Conservation (phyloP, 768 basidiomycete species). For the Cytidiella melzeri region DNA sequence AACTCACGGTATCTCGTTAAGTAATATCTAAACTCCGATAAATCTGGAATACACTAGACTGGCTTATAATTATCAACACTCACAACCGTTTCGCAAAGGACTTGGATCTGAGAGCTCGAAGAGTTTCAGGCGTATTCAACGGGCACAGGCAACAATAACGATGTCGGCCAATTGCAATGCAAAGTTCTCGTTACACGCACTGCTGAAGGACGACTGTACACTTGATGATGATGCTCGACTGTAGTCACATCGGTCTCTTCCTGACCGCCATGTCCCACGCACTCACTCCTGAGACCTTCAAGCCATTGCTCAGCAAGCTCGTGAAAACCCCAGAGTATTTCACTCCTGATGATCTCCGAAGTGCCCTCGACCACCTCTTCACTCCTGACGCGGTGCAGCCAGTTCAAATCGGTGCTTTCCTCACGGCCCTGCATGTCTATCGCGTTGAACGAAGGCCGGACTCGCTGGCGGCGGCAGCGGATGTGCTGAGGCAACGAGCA, state of each 20-base stretch:
- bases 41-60: no score
- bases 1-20: no score
- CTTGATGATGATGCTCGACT: not conserved
- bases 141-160: no score
- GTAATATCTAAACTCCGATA: no score
- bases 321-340: slow-evolving; percentile 80
- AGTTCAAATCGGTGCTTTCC: slow-evolving; percentile 82
- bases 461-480: slow-evolving; percentile 73
- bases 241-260: not conserved
- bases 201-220: no score
- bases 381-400: slow-evolving; percentile 57
- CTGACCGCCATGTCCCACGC: slow-evolving; percentile 19
- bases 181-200: no score
- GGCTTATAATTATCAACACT: no score
- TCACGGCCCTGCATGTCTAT: slow-evolving; percentile 79
- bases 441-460: slow-evolving; percentile 72
- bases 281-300: slow-evolving; percentile 53
- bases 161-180: no score
- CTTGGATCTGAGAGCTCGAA: no score
- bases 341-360: slow-evolving; percentile 64
- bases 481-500: slow-evolving; percentile 64
- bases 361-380: slow-evolving; percentile 70
- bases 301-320: slow-evolving; percentile 68
- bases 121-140: no score
- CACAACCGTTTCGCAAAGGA: no score